A percentile compares a stretch with the other conserved stretches of the same genome.
Conservation (phyloP, 2,329 filamentous ascomycete genomes). For the Xenoacremonium recifei region DNA sequence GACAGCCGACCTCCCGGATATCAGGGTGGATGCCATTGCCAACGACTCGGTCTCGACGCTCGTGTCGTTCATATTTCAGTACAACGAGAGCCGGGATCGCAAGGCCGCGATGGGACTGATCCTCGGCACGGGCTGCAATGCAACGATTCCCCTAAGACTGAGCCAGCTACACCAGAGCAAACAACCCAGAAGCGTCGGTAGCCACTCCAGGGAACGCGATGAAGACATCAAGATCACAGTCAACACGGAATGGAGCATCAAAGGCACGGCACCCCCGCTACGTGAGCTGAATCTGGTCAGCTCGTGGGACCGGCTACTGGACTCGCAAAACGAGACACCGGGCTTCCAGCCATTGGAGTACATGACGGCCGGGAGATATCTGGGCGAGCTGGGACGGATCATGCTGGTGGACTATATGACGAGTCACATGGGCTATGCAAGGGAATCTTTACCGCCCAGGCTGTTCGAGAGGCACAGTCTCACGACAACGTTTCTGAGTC, state of each 20-base stretch:
- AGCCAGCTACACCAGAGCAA: conserved; percentile 64
- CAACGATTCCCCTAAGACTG: conserved; percentile 70
- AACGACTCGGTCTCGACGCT: conserved; percentile 82
- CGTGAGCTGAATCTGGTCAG: conserved; percentile 63
- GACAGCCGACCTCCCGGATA: conserved; percentile 52
- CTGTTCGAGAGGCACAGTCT: conserved; percentile 61
- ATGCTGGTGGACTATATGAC: conserved; percentile 66
- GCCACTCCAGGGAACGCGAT: conserved; percentile 43
- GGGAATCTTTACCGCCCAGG: conserved; percentile 50
- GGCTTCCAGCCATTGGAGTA: conserved; percentile 84
- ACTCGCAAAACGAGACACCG: conserved; percentile 64
- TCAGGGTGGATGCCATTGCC: conserved; percentile 73
- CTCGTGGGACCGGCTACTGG: conserved; percentile 67
- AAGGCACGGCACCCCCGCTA: conserved; percentile 68
- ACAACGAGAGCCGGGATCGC: conserved; percentile 57
- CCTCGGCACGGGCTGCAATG: conserved; percentile 78
- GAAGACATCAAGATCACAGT: conserved; percentile 67
- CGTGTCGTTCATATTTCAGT: conserved; percentile 72
- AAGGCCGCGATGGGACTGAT: conserved; percentile 78
- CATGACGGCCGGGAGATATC: conserved; percentile 77
- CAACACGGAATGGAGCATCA: conserved; percentile 84
- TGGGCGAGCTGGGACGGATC: conserved; percentile 73
- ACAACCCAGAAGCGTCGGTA: conserved; percentile 46
- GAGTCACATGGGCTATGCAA: conserved; percentile 36
- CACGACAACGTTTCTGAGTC: conserved; percentile 71